phyloP scores from a whole-genome alignment of 768 basidiomycete species.

The Xerocomus brunneocitrinus region DNA sequence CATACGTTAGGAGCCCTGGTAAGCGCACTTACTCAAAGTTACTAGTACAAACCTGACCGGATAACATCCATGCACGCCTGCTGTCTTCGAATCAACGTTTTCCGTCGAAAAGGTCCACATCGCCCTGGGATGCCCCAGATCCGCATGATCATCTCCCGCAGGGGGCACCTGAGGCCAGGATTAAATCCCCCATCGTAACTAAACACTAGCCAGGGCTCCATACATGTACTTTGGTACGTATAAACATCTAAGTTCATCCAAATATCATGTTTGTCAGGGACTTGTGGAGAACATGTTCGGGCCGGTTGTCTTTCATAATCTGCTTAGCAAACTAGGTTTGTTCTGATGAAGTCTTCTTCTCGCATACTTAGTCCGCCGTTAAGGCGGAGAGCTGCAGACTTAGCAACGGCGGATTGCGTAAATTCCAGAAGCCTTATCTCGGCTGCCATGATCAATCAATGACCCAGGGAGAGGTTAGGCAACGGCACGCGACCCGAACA shows the following conservation, averaged over 20 bases:
- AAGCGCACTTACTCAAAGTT: background rate
- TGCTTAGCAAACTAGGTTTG: background rate
- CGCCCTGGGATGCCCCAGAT: background rate
- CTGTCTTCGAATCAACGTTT: background rate
- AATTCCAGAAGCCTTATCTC: background rate
- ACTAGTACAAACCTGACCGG: background rate
- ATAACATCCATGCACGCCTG: background rate
- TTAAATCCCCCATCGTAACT: background rate
- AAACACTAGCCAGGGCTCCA: background rate
- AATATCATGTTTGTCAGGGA: background rate
- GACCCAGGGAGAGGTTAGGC: background rate
- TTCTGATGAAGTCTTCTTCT: background rate
- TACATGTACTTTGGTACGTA: background rate
- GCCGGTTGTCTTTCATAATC: background rate
- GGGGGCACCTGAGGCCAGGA: background rate
- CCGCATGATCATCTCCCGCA: background rate
- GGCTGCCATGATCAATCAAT: background rate
- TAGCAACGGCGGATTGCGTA: background rate
- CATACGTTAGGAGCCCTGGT: background rate
- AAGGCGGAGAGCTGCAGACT: background rate
- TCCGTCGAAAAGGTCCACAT: background rate
- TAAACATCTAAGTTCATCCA: background rate
- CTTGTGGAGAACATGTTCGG: background rate
- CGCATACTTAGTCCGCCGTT: background rate
- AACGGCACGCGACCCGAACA: background rate